Conservation (phyloP, 2,329 filamentous ascomycete species). For the Zopfia rhizophila region DNA sequence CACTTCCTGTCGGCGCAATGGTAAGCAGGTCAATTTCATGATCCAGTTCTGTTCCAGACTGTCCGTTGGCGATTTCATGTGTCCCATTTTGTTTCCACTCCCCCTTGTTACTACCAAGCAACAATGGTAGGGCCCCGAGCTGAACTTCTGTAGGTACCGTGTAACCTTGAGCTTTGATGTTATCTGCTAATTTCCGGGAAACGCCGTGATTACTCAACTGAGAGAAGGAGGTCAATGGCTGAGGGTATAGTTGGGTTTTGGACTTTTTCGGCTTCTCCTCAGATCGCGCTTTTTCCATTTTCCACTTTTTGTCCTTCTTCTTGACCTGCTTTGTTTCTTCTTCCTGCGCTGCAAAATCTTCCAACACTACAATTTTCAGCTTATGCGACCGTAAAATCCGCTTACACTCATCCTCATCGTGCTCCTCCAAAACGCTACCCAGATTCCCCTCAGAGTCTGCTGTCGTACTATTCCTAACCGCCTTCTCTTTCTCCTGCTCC, state of each 20-base stretch:
- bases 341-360: conserved; percentile 51
- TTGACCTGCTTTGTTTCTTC: conserved; percentile 57
- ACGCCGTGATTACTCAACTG: conserved; percentile 81
- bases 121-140: conserved; percentile 81
- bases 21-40: conserved; percentile 79
- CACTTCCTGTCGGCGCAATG: conserved; percentile 93
- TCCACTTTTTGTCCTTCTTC: conserved; percentile 64
- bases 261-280: conserved; percentile 59
- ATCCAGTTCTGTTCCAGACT: no score
- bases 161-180: conserved; percentile 86
- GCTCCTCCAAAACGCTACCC: conserved; percentile 29
- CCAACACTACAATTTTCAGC: conserved; percentile 84
- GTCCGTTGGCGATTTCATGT: conserved; percentile 47
- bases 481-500: conserved; percentile 12
- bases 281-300: conserved; percentile 58
- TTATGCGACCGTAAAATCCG: conserved; percentile 81
- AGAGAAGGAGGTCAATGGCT: conserved; percentile 80
- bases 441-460: conserved; percentile 13
- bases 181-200: conserved; percentile 76
- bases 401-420: conserved; percentile 77
- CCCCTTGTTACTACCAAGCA: conserved; percentile 67
- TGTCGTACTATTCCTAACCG: not conserved
- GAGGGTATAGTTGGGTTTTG: conserved; percentile 76
- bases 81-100: conserved; percentile 50
- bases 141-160: conserved; percentile 92